Evolutionary conservation across 805 yeast genomes (phyloP), one percentile per base, ranked within the genome.

Genomic region (Kodamaea jinghongensis): DNA sequence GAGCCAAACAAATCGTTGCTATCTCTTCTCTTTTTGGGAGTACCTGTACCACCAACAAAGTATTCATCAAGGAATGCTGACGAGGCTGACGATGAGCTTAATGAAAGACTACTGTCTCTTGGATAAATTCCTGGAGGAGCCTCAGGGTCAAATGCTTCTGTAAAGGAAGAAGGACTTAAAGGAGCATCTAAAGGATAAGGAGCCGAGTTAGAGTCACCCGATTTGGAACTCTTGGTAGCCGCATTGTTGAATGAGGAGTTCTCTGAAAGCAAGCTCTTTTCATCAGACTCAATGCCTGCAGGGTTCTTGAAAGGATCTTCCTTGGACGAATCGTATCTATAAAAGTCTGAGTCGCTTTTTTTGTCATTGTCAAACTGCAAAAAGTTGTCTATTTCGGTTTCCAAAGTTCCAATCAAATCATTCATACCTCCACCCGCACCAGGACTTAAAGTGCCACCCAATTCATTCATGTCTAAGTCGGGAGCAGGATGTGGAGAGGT

Each of bases 361-460:
- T 17, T 36, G 12, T 37, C 30, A n/a, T 41, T 37, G 9, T 42
- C 47, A 5, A 40, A n/a, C 23, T 31, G 37, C 38, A 46, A 34
- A 33, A 55, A 47, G 27, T 46, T 48, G 35, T 48, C 58, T 26
- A 59, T 55, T 36, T 58, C 61, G 11, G 38, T 36, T 25, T 57
- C 60, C 17, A 59, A 38, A 14, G 53, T 42, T 6, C 46, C 58
- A 17, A 58, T 57, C 25, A 59, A 34, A 41, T 59, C 61, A 27
- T 45, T 41, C 33, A 54, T 34, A 12, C n/a, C n/a, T n/a, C n/a
- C n/a, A n/a, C n/a, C n/a, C n/a, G n/a, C n/a, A n/a, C n/a, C n/a
- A n/a, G n/a, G n/a, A n/a, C n/a, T n/a, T n/a, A n/a, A n/a, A n/a
- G n/a, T n/a, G n/a, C n/a, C n/a, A n/a, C 34, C 15, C 5, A 20